A percentile compares a stretch with the other conserved stretches of the same genome.
phyloP scores from a whole-genome alignment of 2,329 filamentous ascomycete genomes.

The Xylariaceae sp. region DNA sequence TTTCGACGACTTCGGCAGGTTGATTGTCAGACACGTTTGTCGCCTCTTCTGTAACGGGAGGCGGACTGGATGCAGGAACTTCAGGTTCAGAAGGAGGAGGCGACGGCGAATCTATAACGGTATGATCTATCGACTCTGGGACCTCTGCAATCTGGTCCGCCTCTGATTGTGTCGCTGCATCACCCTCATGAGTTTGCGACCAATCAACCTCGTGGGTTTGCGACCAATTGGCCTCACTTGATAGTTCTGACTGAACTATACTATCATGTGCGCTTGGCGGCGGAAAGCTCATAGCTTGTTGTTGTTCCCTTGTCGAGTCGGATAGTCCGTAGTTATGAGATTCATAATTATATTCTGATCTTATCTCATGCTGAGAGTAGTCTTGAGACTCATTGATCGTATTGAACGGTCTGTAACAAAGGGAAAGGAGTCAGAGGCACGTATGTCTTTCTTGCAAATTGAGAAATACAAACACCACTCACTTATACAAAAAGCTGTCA shows the following conservation, averaged over 20 bases:
- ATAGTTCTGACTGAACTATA: background rate
- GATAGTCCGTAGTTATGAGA: slow-evolving; percentile 10
- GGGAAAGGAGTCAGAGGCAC: slow-evolving; percentile 15
- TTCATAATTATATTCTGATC: slow-evolving; percentile 7
- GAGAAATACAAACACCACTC: background rate
- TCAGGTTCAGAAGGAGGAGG: background rate
- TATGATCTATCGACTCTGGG: background rate
- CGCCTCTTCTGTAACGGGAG: background rate
- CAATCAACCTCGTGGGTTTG: background rate
- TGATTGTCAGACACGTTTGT: background rate
- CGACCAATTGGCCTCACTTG: background rate
- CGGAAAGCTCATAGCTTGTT: slow-evolving; percentile 1
- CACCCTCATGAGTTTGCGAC: background rate
- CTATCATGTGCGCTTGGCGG: background rate
- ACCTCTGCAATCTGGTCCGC: slow-evolving; percentile 1
- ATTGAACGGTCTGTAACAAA: background rate
- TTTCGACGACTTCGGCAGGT: background rate
- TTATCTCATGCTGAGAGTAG: slow-evolving; percentile 2
- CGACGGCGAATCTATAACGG: slow-evolving; percentile 1
- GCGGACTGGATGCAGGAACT: background rate
- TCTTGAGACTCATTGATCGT: slow-evolving; percentile 6
- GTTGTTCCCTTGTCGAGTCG: slow-evolving; percentile 10
- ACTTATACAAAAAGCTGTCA: slow-evolving; percentile 32
- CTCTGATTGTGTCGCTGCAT: background rate
- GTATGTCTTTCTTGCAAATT: background rate